Evolutionary conservation across 2,329 filamentous ascomycete species (phyloP), one percentile per base, ranked within the genome.

Genomic region (Aspergillus ibericus): DNA sequence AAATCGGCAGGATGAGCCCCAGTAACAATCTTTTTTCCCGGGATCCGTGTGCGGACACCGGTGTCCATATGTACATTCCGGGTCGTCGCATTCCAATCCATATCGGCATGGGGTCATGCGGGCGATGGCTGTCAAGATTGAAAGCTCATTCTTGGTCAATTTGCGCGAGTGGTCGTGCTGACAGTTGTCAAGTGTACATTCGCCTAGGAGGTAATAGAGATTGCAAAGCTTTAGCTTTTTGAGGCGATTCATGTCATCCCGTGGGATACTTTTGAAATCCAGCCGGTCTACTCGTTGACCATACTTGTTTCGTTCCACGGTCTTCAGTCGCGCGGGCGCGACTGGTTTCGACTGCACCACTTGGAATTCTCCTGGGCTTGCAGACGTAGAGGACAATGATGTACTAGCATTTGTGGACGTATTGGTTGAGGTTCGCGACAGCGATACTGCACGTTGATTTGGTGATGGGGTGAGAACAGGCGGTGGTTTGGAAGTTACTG

Each of bases 161-260:
- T 81, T 80, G 68, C 82, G 81, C 34, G 79, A 73, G 69, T 88
- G 84, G 8, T 83, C 82, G 60, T 78, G 76, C 56, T 76, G 75
- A 66, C 85, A 88, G 16, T 78, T 77, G 44, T 78, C 77, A 63
- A 82, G 84, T 5, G 83, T 81, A 63, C 85, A 88, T 62, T 84
- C 82, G 29, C 79, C 77, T 44, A 84, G 80, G 22, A 88, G 77
- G 66, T 82, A 87, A 68, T 84, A 80, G 57, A 85, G 81, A 66
- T 87, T 88, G 76, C 85, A 88, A 58, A 87, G 72, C 68, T 88
- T 87, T 61, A 86, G 71, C 70, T 83, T 84, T 73, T 87, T 87
- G 64, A 88, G 74, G 18, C 83, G 81, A 64, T 83, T 81, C 48
- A 87, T 77, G 60, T 86, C 83, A 16, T 83, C 78, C 59, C 83